A percentile compares a stretch with the other conserved stretches of the same genome.
phyloP scores from a whole-genome alignment of 225 moss, liverwort and hornwort species.

The Pleurozium schreberi region DNA sequence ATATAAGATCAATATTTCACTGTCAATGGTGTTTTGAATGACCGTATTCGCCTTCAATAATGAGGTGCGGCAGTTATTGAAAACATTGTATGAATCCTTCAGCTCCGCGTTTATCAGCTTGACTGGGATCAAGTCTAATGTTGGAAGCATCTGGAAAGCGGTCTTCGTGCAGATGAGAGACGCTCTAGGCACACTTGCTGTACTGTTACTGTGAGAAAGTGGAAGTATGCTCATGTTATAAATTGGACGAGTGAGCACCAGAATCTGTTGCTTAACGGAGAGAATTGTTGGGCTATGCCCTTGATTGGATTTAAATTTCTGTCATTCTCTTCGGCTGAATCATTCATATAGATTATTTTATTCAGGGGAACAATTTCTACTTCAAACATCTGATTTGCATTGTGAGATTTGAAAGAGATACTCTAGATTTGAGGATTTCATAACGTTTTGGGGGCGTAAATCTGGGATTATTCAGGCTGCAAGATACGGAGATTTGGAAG shows the following conservation, averaged over 20 bases:
- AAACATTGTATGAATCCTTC: not conserved
- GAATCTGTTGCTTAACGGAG: not conserved
- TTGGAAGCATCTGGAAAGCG: not conserved
- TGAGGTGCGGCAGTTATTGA: not conserved
- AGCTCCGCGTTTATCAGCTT: not conserved
- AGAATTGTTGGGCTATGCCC: not conserved
- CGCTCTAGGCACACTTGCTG: not conserved
- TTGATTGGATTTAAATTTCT: not conserved
- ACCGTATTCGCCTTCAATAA: not conserved
- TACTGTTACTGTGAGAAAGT: not conserved
- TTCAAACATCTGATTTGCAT: not conserved
- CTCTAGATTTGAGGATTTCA: not conserved
- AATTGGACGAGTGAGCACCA: not conserved
- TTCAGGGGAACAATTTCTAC: not conserved
- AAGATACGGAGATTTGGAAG: conserved; percentile 56
- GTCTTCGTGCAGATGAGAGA: not conserved
- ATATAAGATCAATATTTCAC: not conserved
- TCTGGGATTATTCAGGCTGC: conserved; percentile 32
- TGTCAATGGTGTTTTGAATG: not conserved
- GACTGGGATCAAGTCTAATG: not conserved
- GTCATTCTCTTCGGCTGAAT: not conserved
- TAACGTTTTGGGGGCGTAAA: not conserved
- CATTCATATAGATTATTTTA: not conserved
- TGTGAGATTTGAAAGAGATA: not conserved
- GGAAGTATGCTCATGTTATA: not conserved